A percentile compares a stretch with the other conserved stretches of the same genome.
Evolutionary conservation across 2,329 filamentous ascomycete species (phyloP).

Genomic region (Claviceps cyperi): DNA sequence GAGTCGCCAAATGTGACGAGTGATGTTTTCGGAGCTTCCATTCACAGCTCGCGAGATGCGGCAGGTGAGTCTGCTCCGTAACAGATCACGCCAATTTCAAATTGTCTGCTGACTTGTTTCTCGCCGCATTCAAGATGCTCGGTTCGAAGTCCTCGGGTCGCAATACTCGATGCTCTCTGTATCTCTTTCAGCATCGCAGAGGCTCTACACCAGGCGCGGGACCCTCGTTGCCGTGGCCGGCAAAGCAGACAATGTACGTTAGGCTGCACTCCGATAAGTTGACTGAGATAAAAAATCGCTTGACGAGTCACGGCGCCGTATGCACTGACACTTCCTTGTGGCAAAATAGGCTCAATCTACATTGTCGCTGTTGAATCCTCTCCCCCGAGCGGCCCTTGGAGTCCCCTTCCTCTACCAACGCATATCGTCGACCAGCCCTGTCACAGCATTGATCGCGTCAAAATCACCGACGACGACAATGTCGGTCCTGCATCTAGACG

Average conservation of each 20-base stretch:
- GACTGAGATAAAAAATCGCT: not conserved
- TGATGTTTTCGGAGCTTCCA: slow-evolving; percentile 41
- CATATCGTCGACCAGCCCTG: slow-evolving; percentile 72
- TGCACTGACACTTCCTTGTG: not conserved
- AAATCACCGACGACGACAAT: slow-evolving; percentile 80
- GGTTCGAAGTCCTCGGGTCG: slow-evolving; percentile 83
- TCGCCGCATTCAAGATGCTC: slow-evolving; percentile 54
- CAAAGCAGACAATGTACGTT: slow-evolving; percentile 86
- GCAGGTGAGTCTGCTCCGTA: slow-evolving; percentile 28
- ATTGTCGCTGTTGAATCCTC: slow-evolving; percentile 71
- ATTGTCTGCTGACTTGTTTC: not conserved
- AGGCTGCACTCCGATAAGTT: slow-evolving; percentile 9
- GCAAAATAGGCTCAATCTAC: slow-evolving; percentile 63
- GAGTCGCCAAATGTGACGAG: slow-evolving; percentile 34
- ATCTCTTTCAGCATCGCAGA: slow-evolving; percentile 81
- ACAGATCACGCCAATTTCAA: not conserved
- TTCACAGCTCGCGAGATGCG: slow-evolving; percentile 30
- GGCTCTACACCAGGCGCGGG: slow-evolving; percentile 81
- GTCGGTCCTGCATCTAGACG: slow-evolving; percentile 76
- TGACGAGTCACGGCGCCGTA: not conserved
- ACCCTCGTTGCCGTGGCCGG: slow-evolving; percentile 83
- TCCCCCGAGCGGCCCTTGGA: slow-evolving; percentile 64
- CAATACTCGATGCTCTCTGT: slow-evolving; percentile 92
- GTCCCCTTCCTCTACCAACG: slow-evolving; percentile 93
- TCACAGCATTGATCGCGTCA: slow-evolving; percentile 78